Conservation (phyloP, 2,329 filamentous ascomycete species). For the Ophiostoma tasmaniense region DNA sequence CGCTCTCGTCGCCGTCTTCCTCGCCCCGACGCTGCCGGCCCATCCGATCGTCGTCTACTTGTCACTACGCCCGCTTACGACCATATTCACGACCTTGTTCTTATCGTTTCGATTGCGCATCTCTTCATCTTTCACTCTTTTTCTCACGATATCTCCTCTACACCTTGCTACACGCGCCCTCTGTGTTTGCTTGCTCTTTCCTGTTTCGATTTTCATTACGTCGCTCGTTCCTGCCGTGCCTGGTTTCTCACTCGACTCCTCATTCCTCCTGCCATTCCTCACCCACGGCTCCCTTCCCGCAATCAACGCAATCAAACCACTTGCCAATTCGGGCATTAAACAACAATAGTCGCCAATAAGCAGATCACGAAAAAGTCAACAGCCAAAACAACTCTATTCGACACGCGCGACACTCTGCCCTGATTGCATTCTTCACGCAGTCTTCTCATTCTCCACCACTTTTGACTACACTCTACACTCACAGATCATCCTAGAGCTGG, state of each 20-base stretch:
- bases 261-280: neutral
- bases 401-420: neutral
- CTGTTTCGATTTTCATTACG: neutral
- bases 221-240: neutral
- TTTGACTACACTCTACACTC: neutral
- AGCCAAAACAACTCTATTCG: neutral
- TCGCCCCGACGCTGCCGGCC: slow-evolving; percentile 1
- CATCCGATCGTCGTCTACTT: neutral
- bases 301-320: neutral
- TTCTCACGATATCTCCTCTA: neutral
- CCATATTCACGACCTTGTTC: neutral
- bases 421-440: neutral
- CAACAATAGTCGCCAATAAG: neutral
- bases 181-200: neutral
- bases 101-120: too few species aligned
- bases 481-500: neutral
- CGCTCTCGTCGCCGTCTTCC: neutral
- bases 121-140: neutral
- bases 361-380: neutral
- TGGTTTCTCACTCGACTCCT: neutral
- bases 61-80: neutral
- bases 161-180: neutral
- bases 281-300: neutral
- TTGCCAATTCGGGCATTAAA: neutral
- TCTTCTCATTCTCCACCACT: neutral